These are phyloP conservation scores for Trichoderma parareesei DNA, from an alignment of 495 filamentous ascomycete genomes.

Conservation along the genomic window DNA sequence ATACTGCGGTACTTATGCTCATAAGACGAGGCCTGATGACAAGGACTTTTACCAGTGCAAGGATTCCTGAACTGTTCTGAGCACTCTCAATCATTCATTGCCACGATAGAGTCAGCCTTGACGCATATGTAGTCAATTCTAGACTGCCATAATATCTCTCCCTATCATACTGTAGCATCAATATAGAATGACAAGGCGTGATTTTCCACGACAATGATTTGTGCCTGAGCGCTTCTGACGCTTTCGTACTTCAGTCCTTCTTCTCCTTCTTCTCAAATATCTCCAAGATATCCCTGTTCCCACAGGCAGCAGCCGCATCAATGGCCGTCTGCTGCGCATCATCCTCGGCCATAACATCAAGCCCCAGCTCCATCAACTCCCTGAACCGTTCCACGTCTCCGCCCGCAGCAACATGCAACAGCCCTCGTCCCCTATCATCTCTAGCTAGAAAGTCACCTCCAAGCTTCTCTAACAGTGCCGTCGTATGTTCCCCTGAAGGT, in stretches of 20 bases:
- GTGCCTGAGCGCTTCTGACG: no score
- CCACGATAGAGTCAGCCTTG: no score
- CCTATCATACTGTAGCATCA: no score
- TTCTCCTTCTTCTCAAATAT: conserved; percentile 16
- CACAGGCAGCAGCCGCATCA: conserved; percentile 20
- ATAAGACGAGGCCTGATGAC: background rate
- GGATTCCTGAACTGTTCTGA: background rate
- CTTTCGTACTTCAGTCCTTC: background rate
- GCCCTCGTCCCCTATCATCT: conserved; percentile 11
- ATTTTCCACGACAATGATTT: background rate
- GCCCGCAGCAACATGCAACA: conserved; percentile 19
- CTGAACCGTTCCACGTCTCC: conserved; percentile 17
- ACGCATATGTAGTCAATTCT: no score
- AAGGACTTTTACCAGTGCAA: background rate
- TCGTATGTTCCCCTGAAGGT: background rate
- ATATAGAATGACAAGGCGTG: background rate
- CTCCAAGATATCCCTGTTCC: conserved; percentile 13
- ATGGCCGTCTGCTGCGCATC: conserved; percentile 20
- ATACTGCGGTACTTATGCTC: background rate
- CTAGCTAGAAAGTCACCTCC: conserved; percentile 14
- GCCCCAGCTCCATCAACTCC: conserved; percentile 19
- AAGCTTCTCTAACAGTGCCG: conserved; percentile 4
- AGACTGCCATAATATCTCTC: no score
- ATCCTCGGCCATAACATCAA: conserved; percentile 27
- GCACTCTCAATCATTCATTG: no score